Evolutionary conservation across 192 early-diverging fungal species (phyloP).

Genomic region (Rhizoclosmatium globosum): DNA sequence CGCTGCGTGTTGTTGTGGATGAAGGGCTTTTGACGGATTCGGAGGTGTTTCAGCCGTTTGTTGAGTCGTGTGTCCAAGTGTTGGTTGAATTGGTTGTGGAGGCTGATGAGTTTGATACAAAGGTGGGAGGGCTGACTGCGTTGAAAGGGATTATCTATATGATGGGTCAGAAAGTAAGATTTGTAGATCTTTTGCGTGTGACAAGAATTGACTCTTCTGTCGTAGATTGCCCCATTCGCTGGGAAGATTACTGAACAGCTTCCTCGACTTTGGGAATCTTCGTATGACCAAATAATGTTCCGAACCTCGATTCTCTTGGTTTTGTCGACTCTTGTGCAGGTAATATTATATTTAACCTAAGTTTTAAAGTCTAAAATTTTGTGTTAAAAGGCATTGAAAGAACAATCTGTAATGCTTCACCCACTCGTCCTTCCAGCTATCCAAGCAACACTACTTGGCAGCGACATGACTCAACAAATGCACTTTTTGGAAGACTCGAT

Average conservation of each 20-base stretch:
- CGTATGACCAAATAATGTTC: slow-evolving; percentile 80
- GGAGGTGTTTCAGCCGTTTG: slow-evolving; percentile 69
- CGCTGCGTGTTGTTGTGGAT: slow-evolving; percentile 73
- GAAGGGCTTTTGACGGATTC: slow-evolving; percentile 81
- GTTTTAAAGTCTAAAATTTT: slow-evolving; percentile 1
- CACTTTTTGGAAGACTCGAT: slow-evolving; percentile 88
- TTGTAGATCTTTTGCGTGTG: background rate
- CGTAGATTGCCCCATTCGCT: slow-evolving; percentile 75
- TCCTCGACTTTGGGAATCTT: slow-evolving; percentile 81
- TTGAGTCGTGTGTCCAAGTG: slow-evolving; percentile 64
- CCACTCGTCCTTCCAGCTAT: slow-evolving; percentile 79
- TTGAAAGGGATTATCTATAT: slow-evolving; percentile 80
- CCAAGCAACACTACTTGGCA: slow-evolving; percentile 73
- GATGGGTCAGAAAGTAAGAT: slow-evolving; percentile 58
- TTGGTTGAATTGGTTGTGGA: slow-evolving; percentile 69
- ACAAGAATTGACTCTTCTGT: background rate
- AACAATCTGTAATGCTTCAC: slow-evolving; percentile 76
- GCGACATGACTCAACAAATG: slow-evolving; percentile 45
- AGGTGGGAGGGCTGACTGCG: slow-evolving; percentile 77
- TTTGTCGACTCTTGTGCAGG: slow-evolving; percentile 69
- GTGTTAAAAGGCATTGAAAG: slow-evolving; percentile 66
- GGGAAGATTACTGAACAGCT: slow-evolving; percentile 76
- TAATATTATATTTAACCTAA: slow-evolving; percentile 55
- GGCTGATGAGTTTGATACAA: slow-evolving; percentile 77
- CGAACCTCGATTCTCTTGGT: slow-evolving; percentile 80